Evolutionary conservation across 306 rosid genomes (phyloP).

Genomic region (Acacia confusa): DNA sequence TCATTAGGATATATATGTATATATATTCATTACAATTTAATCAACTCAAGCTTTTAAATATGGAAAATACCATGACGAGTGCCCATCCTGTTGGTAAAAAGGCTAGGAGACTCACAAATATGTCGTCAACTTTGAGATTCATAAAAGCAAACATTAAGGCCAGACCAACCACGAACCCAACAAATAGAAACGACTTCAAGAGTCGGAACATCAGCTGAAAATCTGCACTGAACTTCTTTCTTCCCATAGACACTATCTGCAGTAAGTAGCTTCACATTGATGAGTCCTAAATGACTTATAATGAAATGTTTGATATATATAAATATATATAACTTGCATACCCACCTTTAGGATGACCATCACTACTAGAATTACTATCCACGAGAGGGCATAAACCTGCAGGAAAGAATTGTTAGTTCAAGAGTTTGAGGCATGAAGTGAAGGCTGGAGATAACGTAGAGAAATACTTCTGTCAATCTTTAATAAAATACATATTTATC

Average conservation of each 20-base stretch:
- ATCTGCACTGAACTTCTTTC: constrained; percentile 91
- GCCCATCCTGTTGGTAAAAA: constrained; percentile 98
- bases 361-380: constrained; percentile 84
- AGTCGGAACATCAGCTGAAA: constrained; percentile 98
- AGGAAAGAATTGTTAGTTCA: constrained; percentile 32
- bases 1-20: too few species aligned
- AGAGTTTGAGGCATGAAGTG: constrained; percentile 16
- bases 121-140: constrained; percentile 67
- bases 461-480: too few species aligned
- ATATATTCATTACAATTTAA: not conserved
- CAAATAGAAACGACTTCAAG: constrained; percentile 69
- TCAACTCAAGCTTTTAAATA: not conserved
- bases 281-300: constrained; percentile 2
- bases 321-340: not conserved
- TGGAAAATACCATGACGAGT: constrained; percentile 59
- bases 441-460: not conserved
- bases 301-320: constrained; percentile 13
- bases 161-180: constrained; percentile 57
- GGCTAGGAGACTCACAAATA: constrained; percentile 79
- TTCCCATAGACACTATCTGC: constrained; percentile 91
- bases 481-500: too few species aligned
- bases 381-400: constrained; percentile 84
- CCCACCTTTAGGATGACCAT: constrained; percentile 81
- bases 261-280: not conserved
- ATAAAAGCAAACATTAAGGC: constrained; percentile 55